A percentile compares a stretch with the other conserved stretches of the same genome.
Conservation (phyloP, 495 filamentous ascomycete species). For the Entonaema liquescens region DNA sequence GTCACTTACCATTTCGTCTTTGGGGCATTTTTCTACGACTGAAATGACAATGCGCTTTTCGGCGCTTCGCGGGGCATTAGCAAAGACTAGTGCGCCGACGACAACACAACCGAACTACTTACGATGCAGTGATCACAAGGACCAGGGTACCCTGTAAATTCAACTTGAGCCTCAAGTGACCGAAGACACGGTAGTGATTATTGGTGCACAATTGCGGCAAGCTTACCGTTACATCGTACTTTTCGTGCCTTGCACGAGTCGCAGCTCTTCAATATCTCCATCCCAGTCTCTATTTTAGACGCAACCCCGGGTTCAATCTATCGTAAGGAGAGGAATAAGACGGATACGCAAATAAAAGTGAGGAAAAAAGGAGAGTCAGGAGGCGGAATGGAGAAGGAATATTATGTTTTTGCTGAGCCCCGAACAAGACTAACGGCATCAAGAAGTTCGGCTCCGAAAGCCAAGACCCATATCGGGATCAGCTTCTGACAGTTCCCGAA, state of each 20-base stretch:
- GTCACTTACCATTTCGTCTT: constrained; percentile 22
- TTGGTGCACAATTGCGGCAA: neutral
- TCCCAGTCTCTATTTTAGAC: neutral
- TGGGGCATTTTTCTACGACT: constrained; percentile 37
- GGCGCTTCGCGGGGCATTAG: constrained; percentile 33
- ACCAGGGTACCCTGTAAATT: constrained; percentile 26
- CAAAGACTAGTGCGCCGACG: neutral
- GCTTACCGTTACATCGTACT: constrained; percentile 48
- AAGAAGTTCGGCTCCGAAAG: constrained; percentile 22
- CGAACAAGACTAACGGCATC: constrained; percentile 5
- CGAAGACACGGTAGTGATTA: neutral
- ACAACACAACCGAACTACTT: constrained; percentile 18
- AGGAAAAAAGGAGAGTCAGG: neutral
- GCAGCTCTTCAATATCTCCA: constrained; percentile 41
- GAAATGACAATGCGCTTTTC: constrained; percentile 40
- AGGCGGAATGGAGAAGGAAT: neutral
- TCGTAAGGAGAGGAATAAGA: neutral
- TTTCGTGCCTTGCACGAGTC: constrained; percentile 47
- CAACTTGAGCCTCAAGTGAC: constrained; percentile 14
- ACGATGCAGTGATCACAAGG: constrained; percentile 43
- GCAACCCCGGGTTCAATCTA: neutral
- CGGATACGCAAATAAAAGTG: neutral
- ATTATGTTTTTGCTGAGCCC: neutral
- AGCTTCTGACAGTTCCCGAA: constrained; percentile 20
- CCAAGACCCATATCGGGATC: neutral